These are phyloP conservation scores for Cercospora zeae-maydis DNA, from an alignment of 2,329 filamentous ascomycete species.

Conservation along the genomic window DNA sequence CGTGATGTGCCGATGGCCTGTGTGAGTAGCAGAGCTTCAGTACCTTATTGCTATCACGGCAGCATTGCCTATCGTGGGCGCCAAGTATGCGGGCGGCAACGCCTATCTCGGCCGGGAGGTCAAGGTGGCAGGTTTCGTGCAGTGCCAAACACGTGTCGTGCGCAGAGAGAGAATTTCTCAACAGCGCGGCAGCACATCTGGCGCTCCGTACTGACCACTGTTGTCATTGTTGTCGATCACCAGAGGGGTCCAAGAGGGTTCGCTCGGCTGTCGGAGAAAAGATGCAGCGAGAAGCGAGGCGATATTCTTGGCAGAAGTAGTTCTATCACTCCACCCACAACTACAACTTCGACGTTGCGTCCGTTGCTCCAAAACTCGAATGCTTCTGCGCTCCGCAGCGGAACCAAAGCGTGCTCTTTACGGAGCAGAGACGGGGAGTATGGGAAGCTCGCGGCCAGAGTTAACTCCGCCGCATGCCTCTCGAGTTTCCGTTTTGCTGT, in stretches of 20 bases:
- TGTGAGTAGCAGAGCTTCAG: not conserved
- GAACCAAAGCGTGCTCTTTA: too few relatives aligned
- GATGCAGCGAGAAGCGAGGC: not conserved
- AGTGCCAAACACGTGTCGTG: not conserved
- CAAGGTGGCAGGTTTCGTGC: not conserved
- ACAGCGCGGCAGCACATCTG: not conserved
- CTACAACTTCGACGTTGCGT: too few relatives aligned
- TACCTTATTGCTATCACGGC: not conserved
- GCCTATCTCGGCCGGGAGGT: slow-evolving; percentile 2
- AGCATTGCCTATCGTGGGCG: not conserved
- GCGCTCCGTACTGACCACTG: not conserved
- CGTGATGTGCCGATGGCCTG: not conserved
- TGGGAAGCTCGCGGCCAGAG: too few relatives aligned
- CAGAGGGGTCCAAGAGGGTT: not conserved
- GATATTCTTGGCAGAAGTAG: not conserved
- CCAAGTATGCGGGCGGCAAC: not conserved
- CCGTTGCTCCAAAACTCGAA: too few relatives aligned
- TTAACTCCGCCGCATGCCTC: too few relatives aligned
- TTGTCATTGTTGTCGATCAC: not conserved
- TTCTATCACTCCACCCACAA: too few relatives aligned
- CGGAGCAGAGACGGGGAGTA: too few relatives aligned
- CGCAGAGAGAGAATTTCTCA: not conserved
- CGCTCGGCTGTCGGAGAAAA: not conserved
- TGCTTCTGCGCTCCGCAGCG: too few relatives aligned
- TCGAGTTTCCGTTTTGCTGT: too few relatives aligned